Base-by-base conservation (phyloP, 805 yeast genomes). In the Candida sphagnicola region DNA sequence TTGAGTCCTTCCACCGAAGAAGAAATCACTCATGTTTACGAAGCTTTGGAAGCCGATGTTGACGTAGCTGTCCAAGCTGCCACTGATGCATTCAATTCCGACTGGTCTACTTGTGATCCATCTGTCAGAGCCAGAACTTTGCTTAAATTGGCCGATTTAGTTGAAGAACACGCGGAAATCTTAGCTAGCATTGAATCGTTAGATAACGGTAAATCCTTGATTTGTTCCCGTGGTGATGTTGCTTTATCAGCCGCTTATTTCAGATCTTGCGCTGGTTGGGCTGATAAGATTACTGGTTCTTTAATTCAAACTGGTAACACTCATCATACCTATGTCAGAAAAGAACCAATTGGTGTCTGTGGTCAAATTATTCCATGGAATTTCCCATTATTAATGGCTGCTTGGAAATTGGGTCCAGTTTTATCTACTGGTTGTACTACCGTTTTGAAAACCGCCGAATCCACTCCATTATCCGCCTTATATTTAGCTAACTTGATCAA, bases 311-410 rank as follows among this genome's bases (percentile, higher is more conserved):
- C 95, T 35, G 91, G 90, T 45, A 61, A 65, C 41, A 67, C 78
- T 35, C 86, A 85, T 63, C 79, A 89, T 61, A 77, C 78, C 45
- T 87, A 82, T 67, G 82, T 91, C 48, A 78, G 80, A 62, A 83
- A 84, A 64, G 95, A 89, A 66, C 96, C 97, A 43, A 70, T 86
- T 54, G 97, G 96, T 60, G 96, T 90, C 34, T 87, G 95, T 62
- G 97, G 95, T 43, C 95, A 87, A 65, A 85, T 90, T 57, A 89
- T 90, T 50, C 96, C 97, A 51, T 90, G 97, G 97, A 90, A 90
- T 71, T 90, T 88, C 79, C 97, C 97, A 46, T 67, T 90, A 51
- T 75, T 87, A 61, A 89, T 90, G 93, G 84, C 88, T 72, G 72
- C 95, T 19, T 90, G 97, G 97, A 90, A 90, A 66, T 70, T 90